Evolutionary conservation across 2,329 filamentous ascomycete species (phyloP).

Genomic region (Aureobasidium sp.): DNA sequence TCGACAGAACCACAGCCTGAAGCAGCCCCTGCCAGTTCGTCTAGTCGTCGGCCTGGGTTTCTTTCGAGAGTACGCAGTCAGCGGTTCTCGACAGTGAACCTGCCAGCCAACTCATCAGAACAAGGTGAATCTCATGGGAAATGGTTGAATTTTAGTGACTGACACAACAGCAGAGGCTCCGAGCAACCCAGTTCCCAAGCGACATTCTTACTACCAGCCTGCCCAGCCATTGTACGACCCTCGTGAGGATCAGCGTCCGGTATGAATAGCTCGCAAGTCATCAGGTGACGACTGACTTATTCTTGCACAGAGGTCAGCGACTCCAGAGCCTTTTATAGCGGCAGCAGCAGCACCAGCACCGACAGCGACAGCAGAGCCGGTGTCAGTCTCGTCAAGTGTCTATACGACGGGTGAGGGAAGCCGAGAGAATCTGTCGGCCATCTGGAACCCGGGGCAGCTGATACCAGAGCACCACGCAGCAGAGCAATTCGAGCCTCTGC

Average conservation of each 20-base stretch:
- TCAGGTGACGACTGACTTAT: slow-evolving; percentile 1
- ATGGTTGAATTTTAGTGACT: not conserved
- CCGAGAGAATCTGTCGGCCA: not conserved
- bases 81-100: slow-evolving; percentile 8
- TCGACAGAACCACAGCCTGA: slow-evolving; percentile 1
- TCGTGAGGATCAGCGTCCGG: not conserved
- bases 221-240: slow-evolving; percentile 15
- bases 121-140: not conserved
- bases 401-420: not conserved
- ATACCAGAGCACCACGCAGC: not conserved
- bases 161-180: slow-evolving; percentile 3
- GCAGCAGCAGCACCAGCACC: not conserved
- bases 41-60: slow-evolving; percentile 10
- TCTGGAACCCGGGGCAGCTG: slow-evolving; percentile 12
- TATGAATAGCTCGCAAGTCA: slow-evolving; percentile 4
- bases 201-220: slow-evolving; percentile 14
- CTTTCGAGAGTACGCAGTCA: slow-evolving; percentile 14
- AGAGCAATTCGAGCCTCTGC: not conserved
- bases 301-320: not conserved
- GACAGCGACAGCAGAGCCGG: not conserved
- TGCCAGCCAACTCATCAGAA: not conserved
- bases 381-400: not conserved
- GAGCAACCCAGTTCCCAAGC: slow-evolving; percentile 8
- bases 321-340: slow-evolving; percentile 1
- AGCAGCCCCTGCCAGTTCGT: not conserved